These are phyloP conservation scores for Poronia punctata DNA, from an alignment of 495 filamentous ascomycete genomes.

Conservation along the genomic window DNA sequence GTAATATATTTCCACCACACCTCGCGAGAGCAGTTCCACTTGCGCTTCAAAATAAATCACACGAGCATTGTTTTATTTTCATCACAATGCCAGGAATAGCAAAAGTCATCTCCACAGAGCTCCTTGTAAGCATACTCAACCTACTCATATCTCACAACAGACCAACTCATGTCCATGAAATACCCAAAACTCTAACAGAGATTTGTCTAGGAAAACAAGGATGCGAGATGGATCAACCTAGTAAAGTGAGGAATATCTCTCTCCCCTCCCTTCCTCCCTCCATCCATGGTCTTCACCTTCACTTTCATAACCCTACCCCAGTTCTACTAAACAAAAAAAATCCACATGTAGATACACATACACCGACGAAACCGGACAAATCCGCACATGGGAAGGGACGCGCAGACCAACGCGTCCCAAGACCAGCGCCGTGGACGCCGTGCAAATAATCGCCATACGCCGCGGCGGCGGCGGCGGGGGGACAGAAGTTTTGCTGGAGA, in stretches of 20 bases:
- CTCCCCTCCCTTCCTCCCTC: background rate
- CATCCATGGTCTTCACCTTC: background rate
- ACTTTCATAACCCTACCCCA: background rate
- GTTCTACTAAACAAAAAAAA: background rate
- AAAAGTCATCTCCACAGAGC: slow-evolving; percentile 23
- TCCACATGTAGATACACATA: slow-evolving; percentile 50
- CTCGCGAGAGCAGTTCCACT: too few species aligned
- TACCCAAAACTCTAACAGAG: background rate
- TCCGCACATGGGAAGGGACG: slow-evolving; percentile 64
- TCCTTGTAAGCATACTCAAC: slow-evolving; percentile 17
- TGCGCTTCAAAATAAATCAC: too few species aligned
- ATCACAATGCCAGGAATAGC: slow-evolving; percentile 15
- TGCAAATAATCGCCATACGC: slow-evolving; percentile 70
- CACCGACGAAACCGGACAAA: slow-evolving; percentile 51
- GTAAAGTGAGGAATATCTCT: slow-evolving; percentile 35
- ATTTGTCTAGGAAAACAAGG: slow-evolving; percentile 29
- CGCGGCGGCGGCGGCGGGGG: slow-evolving; percentile 17
- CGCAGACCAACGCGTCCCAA: slow-evolving; percentile 56
- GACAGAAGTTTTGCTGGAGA: slow-evolving; percentile 60
- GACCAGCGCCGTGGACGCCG: slow-evolving; percentile 61
- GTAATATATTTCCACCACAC: too few species aligned
- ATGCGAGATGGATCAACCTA: slow-evolving; percentile 59
- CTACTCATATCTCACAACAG: background rate
- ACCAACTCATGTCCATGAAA: background rate
- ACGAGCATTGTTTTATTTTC: too few species aligned